Base-by-base conservation (phyloP, 1,284 basidiomycete genomes). In the Ustilago shanxiensis region DNA sequence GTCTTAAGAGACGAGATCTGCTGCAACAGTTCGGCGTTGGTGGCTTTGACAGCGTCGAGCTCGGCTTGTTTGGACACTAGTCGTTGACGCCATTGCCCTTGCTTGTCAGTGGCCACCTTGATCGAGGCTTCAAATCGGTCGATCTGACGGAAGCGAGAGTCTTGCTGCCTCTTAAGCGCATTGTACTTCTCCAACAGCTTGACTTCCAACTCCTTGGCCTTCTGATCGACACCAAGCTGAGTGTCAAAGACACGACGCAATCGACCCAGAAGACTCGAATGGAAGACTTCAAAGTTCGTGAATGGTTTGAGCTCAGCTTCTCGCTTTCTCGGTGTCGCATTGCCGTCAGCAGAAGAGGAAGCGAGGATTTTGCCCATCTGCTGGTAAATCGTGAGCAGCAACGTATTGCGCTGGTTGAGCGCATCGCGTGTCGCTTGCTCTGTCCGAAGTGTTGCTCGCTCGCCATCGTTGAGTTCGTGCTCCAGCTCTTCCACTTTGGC, bases 261-360 rank as follows among this genome's bases (percentile, higher is more conserved):
- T 8, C 95, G 90, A 0, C 91, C 90, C 81, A 97, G 91, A n/a
- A 99, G 90, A 76, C 94, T 94, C 86, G 98, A 95, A 79, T 95
- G 94, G 89, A 99, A 98, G 65, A 95, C 92, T 72, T 89, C 88
- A 84, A 98, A 98, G 88, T 97, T 96, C 35, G 93, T 93, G 85
- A 93, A 95, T 0, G 94, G 94, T 82, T 94, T 95, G 2, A 93
- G 93, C 85, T 95, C 93, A 0, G 91, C 91, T 24, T 73, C 41
- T 77, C 84, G 58, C 66, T 81, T 85, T 66, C 88, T 85, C 82
- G 74, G 65, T 24, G 69, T 74, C 16, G 49, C 93, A 41, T 31
- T 61, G 31, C 68, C 61, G n/a, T 76, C 68, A 3, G 56, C 58
- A 39, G 67, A 59, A 4, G 72, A 59, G 13, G 70, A 66, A 1